phyloP scores from a whole-genome alignment of 176 grass and related monocot genomes.

The Carex parvula region DNA sequence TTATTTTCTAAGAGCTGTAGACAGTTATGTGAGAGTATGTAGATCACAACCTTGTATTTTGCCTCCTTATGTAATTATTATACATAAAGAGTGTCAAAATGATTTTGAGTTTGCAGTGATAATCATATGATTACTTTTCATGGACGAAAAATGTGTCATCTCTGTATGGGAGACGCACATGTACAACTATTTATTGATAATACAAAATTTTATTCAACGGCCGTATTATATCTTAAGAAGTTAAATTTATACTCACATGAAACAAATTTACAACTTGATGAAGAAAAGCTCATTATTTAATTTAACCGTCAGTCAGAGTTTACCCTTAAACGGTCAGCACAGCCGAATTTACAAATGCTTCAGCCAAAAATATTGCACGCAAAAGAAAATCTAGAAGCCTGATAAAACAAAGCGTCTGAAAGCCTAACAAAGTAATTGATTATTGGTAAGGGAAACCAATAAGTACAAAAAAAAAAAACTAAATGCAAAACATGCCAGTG shows the following conservation, averaged over 20 bases:
- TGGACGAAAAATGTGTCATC: background rate
- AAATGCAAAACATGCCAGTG: constrained; percentile 64
- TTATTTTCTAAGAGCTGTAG: background rate
- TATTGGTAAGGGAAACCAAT: background rate
- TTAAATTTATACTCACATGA: background rate
- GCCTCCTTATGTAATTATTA: background rate
- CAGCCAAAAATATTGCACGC: background rate
- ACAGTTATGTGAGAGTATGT: background rate
- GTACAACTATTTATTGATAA: background rate
- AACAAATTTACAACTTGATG: background rate
- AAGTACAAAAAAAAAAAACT: constrained; percentile 1
- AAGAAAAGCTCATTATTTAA: background rate
- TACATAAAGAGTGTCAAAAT: background rate
- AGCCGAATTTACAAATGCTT: background rate
- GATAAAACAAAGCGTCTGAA: background rate
- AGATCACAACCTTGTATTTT: background rate
- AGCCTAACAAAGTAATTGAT: background rate
- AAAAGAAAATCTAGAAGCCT: background rate
- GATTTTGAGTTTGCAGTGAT: background rate
- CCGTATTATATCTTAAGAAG: background rate
- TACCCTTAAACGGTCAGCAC: background rate
- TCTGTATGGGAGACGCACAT: background rate
- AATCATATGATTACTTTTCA: background rate
- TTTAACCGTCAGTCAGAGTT: background rate
- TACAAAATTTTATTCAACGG: background rate